These are phyloP conservation scores for Alternaria sp. DNA, from an alignment of 2,329 filamentous ascomycete species.

Conservation along the genomic window DNA sequence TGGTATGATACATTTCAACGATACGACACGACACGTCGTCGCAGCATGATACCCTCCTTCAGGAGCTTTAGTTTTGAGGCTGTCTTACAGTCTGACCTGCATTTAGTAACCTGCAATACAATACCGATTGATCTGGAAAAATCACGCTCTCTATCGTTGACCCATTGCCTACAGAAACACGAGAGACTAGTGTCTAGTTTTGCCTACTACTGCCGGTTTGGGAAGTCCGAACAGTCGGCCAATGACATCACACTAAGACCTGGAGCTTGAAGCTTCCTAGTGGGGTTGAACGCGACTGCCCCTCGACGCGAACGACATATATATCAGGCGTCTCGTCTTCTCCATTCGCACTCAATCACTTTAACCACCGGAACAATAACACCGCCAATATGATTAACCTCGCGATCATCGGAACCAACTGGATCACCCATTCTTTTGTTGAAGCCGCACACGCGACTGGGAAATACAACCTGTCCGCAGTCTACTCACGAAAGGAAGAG, in stretches of 20 bases:
- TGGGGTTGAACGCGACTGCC: slow-evolving; percentile 25
- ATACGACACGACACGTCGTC: slow-evolving; percentile 38
- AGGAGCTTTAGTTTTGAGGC: slow-evolving; percentile 34
- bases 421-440: slow-evolving; percentile 62
- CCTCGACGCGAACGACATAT: slow-evolving; percentile 6
- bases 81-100: slow-evolving; percentile 8
- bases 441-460: slow-evolving; percentile 53
- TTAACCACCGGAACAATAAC: neutral
- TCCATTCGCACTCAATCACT: neutral
- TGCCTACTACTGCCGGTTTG: slow-evolving; percentile 17
- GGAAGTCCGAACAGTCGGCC: slow-evolving; percentile 25
- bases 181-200: slow-evolving; percentile 3
- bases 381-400: slow-evolving; percentile 51
- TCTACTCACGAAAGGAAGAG: slow-evolving; percentile 58
- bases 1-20: slow-evolving; percentile 40
- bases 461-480: slow-evolving; percentile 56
- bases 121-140: neutral
- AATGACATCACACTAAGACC: slow-evolving; percentile 26
- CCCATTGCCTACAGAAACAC: neutral
- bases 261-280: slow-evolving; percentile 13
- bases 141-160: neutral
- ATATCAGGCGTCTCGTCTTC: neutral
- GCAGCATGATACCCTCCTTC: slow-evolving; percentile 50
- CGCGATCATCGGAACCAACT: slow-evolving; percentile 59
- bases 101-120: slow-evolving; percentile 15